Base-by-base conservation (phyloP, 2,329 filamentous ascomycete genomes). In the Myriosclerotinia duriaeana region DNA sequence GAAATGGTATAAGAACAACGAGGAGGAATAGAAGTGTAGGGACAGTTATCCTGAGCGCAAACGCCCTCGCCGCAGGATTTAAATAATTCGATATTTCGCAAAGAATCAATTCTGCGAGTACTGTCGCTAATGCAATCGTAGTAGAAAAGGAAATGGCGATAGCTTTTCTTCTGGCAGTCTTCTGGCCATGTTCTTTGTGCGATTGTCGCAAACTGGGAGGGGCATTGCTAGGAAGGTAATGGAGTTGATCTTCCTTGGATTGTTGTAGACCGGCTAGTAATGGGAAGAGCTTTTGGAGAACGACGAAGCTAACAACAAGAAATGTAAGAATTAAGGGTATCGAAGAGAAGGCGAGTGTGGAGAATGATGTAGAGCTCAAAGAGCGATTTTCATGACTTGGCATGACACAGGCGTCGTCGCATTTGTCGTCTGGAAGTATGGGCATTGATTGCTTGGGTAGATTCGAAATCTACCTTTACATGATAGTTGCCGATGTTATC, bases 31-130 rank as follows among this genome's bases (percentile, higher is more conserved):
- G 79, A 53, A 96, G 80, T 26, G 86, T 85, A 8, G 88, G 86
- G 36, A 96, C 85, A 0, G 89, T 92, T 40, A 89, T 78, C 66
- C 86, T 83, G 71, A 96, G 81, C 30, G 89, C 91, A 38, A 89
- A 75, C 30, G 84, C 85, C 67, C 92, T 83, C 15, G 90, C 91
- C 42, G 81, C 80, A 8, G 87, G 83, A 70, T 89, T 84, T n/a
- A 92, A 83, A 6, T 89, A 83, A 73, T 92, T 91, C 36, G 90
- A 87, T 53, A 96, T 91, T 78, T 96, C 92, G 72, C 91, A 92
- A 11, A 96, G 83, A 55, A 96, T 90, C 71, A 96, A 79, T 78
- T 93, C 89, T 3, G 88, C 91, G 55, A 96, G 81, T 1, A 94
- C 90, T 48, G 89, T 85, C 7, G 92, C 89, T 11, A 96, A 82